These are phyloP conservation scores for Hortaea werneckii DNA, from an alignment of 2,329 filamentous ascomycete genomes.

Conservation along the genomic window DNA sequence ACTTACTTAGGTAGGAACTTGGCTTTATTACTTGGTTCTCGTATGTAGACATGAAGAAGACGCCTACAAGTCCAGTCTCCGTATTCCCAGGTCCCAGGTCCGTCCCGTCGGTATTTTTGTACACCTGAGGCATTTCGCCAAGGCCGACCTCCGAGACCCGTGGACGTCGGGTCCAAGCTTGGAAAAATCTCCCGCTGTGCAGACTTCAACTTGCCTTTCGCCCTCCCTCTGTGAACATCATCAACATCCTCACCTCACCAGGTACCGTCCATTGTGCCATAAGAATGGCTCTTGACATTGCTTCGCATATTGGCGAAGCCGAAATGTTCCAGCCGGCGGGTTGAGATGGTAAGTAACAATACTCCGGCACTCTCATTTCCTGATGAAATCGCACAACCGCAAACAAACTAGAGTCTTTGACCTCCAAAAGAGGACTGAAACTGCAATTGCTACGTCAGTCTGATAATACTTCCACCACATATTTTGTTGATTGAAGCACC, in stretches of 20 bases:
- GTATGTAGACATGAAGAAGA: too few relatives aligned
- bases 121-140: neutral
- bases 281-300: neutral
- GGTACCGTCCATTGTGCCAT: neutral
- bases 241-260: neutral
- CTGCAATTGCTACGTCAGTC: constrained; percentile 8
- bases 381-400: constrained; percentile 7
- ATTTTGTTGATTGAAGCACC: neutral
- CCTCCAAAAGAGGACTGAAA: constrained; percentile 5
- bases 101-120: neutral
- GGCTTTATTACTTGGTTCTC: too few relatives aligned
- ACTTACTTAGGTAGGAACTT: too few relatives aligned
- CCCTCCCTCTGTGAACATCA: neutral
- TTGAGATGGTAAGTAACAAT: neutral
- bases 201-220: neutral
- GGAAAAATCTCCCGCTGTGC: neutral
- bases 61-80: too few relatives aligned
- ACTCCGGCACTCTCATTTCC: neutral
- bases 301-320: neutral
- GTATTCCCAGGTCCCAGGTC: too few relatives aligned
- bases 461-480: constrained; percentile 1
- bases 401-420: constrained; percentile 9
- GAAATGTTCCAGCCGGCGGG: neutral
- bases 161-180: neutral
- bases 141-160: neutral